These are phyloP conservation scores for Cupressus sempervirens DNA, from an alignment of 75 land plant species.

Conservation along the genomic window DNA sequence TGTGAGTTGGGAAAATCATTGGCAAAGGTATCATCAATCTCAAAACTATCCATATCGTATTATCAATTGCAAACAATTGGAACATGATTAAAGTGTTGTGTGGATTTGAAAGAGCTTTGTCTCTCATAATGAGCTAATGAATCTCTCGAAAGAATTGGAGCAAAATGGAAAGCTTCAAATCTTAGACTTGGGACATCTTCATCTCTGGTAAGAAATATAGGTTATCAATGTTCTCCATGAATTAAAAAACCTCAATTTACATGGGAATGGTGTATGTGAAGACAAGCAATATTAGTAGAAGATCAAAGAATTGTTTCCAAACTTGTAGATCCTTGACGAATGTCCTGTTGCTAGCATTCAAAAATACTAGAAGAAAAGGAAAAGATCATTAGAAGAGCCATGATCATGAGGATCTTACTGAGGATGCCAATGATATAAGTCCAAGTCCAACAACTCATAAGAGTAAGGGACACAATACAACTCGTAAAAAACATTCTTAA, in stretches of 20 bases:
- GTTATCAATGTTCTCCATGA: conserved; percentile 42
- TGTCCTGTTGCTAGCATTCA: conserved; percentile 33
- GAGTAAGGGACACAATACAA: background rate
- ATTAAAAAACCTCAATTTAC: conserved; percentile 57
- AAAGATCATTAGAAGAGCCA: conserved; percentile 6
- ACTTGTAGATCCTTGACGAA: conserved; percentile 57
- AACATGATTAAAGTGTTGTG: conserved; percentile 55
- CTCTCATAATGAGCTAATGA: conserved; percentile 80
- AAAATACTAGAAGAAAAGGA: conserved; percentile 8
- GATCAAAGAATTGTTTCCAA: conserved; percentile 54
- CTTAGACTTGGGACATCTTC: conserved; percentile 70
- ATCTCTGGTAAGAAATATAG: conserved; percentile 52
- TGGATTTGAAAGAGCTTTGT: conserved; percentile 72
- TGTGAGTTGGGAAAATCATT: conserved; percentile 42
- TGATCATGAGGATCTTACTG: conserved; percentile 5
- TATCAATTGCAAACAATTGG: conserved; percentile 65
- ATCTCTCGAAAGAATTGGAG: conserved; percentile 59
- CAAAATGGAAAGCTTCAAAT: conserved; percentile 44
- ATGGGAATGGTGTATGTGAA: conserved; percentile 10
- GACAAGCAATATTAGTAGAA: conserved; percentile 47
- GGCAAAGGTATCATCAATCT: too few relatives aligned
- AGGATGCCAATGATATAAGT: background rate
- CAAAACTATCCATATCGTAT: conserved; percentile 14
- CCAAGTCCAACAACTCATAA: background rate
- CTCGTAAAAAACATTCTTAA: background rate